These are phyloP conservation scores for Phaffia rhodozyma DNA, from an alignment of 1,284 basidiomycete genomes.

Conservation along the genomic window DNA sequence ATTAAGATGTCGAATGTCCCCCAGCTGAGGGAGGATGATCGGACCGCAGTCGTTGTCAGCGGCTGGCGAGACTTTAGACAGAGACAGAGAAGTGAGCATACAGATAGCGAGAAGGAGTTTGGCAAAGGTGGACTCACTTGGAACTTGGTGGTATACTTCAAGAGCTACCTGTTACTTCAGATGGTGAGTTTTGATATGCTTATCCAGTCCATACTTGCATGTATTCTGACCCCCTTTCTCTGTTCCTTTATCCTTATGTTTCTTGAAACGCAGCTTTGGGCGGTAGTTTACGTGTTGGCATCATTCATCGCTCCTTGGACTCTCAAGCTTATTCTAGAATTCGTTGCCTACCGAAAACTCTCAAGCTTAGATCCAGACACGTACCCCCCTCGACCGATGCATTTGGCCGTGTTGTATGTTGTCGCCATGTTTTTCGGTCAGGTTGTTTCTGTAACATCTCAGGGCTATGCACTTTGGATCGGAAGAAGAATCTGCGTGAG, in stretches of 20 bases:
- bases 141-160: slow-evolving; percentile 34
- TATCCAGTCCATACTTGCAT: neutral
- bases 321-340: slow-evolving; percentile 40
- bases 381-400: slow-evolving; percentile 31
- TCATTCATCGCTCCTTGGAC: slow-evolving; percentile 40
- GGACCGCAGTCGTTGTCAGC: slow-evolving; percentile 36
- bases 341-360: slow-evolving; percentile 30
- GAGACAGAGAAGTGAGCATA: slow-evolving; percentile 21
- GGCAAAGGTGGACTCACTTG: slow-evolving; percentile 31
- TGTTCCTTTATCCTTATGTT: neutral
- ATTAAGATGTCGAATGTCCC: slow-evolving; percentile 39
- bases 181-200: slow-evolving; percentile 11
- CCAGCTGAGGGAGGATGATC: slow-evolving; percentile 41
- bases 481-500: slow-evolving; percentile 37
- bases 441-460: slow-evolving; percentile 32
- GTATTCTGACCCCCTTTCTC: neutral
- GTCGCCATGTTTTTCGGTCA: slow-evolving; percentile 40
- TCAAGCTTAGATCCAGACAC: slow-evolving; percentile 25
- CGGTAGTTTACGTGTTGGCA: slow-evolving; percentile 36
- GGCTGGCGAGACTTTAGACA: slow-evolving; percentile 32
- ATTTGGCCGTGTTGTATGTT: slow-evolving; percentile 42
- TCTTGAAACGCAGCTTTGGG: slow-evolving; percentile 34
- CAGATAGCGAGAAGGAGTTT: slow-evolving; percentile 19
- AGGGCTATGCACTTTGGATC: slow-evolving; percentile 39
- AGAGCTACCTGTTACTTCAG: slow-evolving; percentile 23